Base-by-base conservation (phyloP, 139 green algal species). In the Tetradesmus obliquus region DNA sequence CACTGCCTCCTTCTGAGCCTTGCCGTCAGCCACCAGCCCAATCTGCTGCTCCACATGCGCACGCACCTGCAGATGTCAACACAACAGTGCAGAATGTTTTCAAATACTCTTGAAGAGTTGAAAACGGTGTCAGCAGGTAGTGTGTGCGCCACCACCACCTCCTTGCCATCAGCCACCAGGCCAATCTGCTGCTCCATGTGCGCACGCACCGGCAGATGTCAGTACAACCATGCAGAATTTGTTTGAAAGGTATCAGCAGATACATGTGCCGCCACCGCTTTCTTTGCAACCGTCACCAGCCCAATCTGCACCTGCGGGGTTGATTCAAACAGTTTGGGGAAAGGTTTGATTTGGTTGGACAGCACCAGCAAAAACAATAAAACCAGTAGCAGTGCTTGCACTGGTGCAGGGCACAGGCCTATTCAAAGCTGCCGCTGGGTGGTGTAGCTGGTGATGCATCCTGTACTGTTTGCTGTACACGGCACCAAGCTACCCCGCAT, bases 21-120 rank as follows among this genome's bases (percentile, higher is more conserved):
- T 88, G 32, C 97, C 97, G 82, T 94, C 90, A 2, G 97, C 97
- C 5, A 99, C 94, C 13, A 99, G 94, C 62, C 95, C 93, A n/a
- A 99, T 97, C 95, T 99, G 96, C 85, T 94, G 88, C 95, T 99
- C 97, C 80, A 99, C 96, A 90, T 98, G 95, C 3, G 94, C 94
- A 3, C 97, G 91, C 60, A 98, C 96, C 93, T 97, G 88, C 54
- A 86, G 9, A 24, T 15, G 2, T 15, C 3, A 55, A 60, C 51
- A 71, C 13, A 55, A 13, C 7, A 86, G 81, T 20, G 32, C 15
- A 12, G 53, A 45, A 45, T 45, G 32, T 45, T 45, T 45, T 45
- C 32, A 45, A 45, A 45, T 3, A 22, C 17, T 12, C 19, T n/a
- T 5, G 54, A 32, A 45, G 32, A 45, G 32, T 45, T 45, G 32